These are phyloP conservation scores for Dissophora globulifera DNA, from an alignment of 192 early-diverging fungal genomes.

Conservation along the genomic window DNA sequence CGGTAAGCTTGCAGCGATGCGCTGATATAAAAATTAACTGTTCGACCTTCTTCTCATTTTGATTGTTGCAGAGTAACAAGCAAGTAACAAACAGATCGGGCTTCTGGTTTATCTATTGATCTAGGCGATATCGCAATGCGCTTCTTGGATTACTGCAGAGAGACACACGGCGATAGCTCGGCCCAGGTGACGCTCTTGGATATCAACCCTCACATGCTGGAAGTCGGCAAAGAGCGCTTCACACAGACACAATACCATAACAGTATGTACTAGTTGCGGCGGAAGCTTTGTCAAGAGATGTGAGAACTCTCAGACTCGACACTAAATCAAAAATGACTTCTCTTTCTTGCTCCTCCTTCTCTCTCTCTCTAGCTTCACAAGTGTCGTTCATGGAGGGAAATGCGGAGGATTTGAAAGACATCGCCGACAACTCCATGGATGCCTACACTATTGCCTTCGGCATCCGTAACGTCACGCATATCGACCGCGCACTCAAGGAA, in stretches of 20 bases:
- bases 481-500: constrained; percentile 87
- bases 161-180: constrained; percentile 67
- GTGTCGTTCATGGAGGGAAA: constrained; percentile 86
- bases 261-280: constrained; percentile 56
- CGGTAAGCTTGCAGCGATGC: no score
- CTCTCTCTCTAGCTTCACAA: constrained; percentile 58
- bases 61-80: no score
- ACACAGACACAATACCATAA: constrained; percentile 59
- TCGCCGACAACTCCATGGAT: constrained; percentile 85
- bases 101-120: background rate
- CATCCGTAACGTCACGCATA: constrained; percentile 96
- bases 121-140: constrained; percentile 94
- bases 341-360: background rate
- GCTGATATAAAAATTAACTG: no score
- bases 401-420: constrained; percentile 83
- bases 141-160: constrained; percentile 87
- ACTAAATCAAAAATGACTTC: background rate
- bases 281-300: no score
- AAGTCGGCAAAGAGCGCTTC: constrained; percentile 85
- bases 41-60: no score
- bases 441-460: constrained; percentile 98
- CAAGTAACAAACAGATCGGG: no score
- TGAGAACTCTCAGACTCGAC: no score
- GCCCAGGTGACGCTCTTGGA: constrained; percentile 90
- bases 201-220: constrained; percentile 97